These are phyloP conservation scores for Pontederia crassipes DNA, from an alignment of 176 grass and related monocot genomes.

Conservation along the genomic window DNA sequence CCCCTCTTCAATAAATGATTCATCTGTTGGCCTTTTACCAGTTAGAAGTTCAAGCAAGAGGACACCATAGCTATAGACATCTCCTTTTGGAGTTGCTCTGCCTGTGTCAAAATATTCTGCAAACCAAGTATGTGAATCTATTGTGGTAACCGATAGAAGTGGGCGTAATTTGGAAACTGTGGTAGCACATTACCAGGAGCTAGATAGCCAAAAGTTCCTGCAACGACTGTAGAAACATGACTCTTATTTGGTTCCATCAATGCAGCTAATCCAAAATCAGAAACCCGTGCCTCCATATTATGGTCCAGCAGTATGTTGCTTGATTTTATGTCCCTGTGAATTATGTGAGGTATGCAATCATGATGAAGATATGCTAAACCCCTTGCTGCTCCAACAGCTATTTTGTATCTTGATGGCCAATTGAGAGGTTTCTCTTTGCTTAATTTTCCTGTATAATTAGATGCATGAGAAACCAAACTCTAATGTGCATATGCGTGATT, in stretches of 20 bases:
- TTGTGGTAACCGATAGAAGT: too few species aligned
- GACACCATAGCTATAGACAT: conserved; percentile 88
- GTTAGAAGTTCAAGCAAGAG: conserved; percentile 79
- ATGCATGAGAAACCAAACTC: background rate
- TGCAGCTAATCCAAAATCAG: conserved; percentile 74
- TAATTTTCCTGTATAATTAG: conserved; percentile 17
- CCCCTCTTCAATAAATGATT: conserved; percentile 71
- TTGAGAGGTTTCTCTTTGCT: conserved; percentile 26
- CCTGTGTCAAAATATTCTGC: conserved; percentile 87
- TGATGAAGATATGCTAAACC: conserved; percentile 76
- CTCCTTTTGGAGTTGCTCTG: conserved; percentile 68
- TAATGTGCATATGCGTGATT: background rate
- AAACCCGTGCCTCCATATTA: conserved; percentile 68
- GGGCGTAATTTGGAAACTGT: too few species aligned
- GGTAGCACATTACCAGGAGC: conserved; percentile 37
- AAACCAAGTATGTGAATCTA: background rate
- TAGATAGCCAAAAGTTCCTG: conserved; percentile 79
- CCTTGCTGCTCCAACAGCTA: conserved; percentile 54
- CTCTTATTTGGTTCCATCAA: conserved; percentile 51
- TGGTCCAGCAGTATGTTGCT: conserved; percentile 82
- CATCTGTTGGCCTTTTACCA: conserved; percentile 70
- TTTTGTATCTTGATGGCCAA: conserved; percentile 43
- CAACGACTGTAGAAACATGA: conserved; percentile 78
- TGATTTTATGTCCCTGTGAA: conserved; percentile 85
- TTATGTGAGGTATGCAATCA: conserved; percentile 67